phyloP scores from a whole-genome alignment of 2,329 filamentous ascomycete genomes.

The Penicillium sp. region DNA sequence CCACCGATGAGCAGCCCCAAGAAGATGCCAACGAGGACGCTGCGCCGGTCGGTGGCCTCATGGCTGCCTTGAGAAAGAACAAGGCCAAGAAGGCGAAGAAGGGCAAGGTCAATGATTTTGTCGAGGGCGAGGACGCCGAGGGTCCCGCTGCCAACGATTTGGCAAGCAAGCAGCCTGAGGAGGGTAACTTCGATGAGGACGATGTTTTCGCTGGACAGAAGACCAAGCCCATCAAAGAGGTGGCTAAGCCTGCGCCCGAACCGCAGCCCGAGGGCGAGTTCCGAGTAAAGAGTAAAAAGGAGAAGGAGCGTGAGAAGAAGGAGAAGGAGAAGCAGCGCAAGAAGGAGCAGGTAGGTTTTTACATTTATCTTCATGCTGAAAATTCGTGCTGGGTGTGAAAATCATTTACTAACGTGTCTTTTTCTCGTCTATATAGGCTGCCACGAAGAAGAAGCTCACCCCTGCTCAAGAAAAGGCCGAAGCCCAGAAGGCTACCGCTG shows the following conservation, averaged over 20 bases:
- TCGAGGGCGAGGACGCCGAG: slow-evolving; percentile 64
- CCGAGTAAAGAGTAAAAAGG: slow-evolving; percentile 87
- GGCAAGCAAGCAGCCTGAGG: slow-evolving; percentile 68
- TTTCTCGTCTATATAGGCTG: slow-evolving; percentile 54
- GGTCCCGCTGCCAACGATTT: slow-evolving; percentile 43
- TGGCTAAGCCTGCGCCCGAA: slow-evolving; percentile 49
- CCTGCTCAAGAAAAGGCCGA: slow-evolving; percentile 55
- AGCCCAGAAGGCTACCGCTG: slow-evolving; percentile 65
- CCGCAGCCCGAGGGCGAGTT: slow-evolving; percentile 55
- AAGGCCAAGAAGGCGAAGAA: slow-evolving; percentile 89
- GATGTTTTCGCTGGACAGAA: slow-evolving; percentile 82
- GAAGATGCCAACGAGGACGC: slow-evolving; percentile 53
- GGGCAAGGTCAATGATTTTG: slow-evolving; percentile 71
- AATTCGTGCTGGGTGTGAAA: neutral
- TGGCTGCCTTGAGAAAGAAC: slow-evolving; percentile 78
- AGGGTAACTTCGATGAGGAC: slow-evolving; percentile 77
- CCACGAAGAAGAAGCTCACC: slow-evolving; percentile 72
- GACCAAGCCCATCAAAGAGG: slow-evolving; percentile 50
- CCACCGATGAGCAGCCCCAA: slow-evolving; percentile 46
- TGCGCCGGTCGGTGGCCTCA: slow-evolving; percentile 62
- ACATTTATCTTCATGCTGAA: neutral
- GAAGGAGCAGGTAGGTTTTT: slow-evolving; percentile 77
- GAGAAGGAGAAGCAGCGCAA: slow-evolving; percentile 98
- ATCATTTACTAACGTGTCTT: slow-evolving; percentile 6
- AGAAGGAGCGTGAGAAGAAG: slow-evolving; percentile 98